These are phyloP conservation scores for Reticulascus tulasneorum DNA, from an alignment of 2,329 filamentous ascomycete genomes.

Conservation along the genomic window DNA sequence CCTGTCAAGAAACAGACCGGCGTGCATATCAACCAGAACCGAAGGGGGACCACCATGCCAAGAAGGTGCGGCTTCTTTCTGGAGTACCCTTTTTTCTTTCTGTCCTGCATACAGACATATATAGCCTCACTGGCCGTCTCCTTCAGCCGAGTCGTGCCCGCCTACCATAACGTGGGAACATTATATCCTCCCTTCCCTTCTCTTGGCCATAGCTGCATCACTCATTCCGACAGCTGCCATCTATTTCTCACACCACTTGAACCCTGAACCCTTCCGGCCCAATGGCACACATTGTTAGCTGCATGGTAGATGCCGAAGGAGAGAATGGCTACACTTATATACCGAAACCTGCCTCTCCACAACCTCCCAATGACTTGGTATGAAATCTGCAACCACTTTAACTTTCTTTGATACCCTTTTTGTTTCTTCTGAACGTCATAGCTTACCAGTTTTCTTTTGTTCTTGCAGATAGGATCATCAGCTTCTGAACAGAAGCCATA, in stretches of 20 bases:
- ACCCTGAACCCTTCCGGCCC: slow-evolving; percentile 15
- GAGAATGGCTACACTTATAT: slow-evolving; percentile 42
- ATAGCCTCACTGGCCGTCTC: slow-evolving; percentile 17
- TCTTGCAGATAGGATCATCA: slow-evolving; percentile 15
- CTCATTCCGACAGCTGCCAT: slow-evolving; percentile 10
- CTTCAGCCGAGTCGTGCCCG: slow-evolving; percentile 7
- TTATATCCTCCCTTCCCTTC: slow-evolving; percentile 12
- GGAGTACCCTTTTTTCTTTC: slow-evolving; percentile 8
- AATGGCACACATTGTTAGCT: slow-evolving; percentile 62
- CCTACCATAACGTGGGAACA: slow-evolving; percentile 13
- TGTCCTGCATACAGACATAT: slow-evolving; percentile 15
- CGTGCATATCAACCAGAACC: slow-evolving; percentile 10
- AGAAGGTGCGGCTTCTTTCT: slow-evolving; percentile 12
- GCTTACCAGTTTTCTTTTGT: slow-evolving; percentile 9
- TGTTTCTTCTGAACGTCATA: slow-evolving; percentile 13
- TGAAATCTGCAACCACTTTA: slow-evolving; percentile 17
- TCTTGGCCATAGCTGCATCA: slow-evolving; percentile 16
- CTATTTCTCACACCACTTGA: slow-evolving; percentile 8
- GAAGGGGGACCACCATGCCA: slow-evolving; percentile 6
- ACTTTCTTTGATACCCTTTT: slow-evolving; percentile 3
- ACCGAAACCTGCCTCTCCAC: slow-evolving; percentile 45
- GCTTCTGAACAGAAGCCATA: slow-evolving; percentile 44
- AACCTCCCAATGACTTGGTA: slow-evolving; percentile 43
- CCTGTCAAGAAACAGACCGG: slow-evolving; percentile 13
- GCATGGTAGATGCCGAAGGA: slow-evolving; percentile 47